phyloP scores from a whole-genome alignment of 2,329 filamentous ascomycete species.

The Fusarium concolor region DNA sequence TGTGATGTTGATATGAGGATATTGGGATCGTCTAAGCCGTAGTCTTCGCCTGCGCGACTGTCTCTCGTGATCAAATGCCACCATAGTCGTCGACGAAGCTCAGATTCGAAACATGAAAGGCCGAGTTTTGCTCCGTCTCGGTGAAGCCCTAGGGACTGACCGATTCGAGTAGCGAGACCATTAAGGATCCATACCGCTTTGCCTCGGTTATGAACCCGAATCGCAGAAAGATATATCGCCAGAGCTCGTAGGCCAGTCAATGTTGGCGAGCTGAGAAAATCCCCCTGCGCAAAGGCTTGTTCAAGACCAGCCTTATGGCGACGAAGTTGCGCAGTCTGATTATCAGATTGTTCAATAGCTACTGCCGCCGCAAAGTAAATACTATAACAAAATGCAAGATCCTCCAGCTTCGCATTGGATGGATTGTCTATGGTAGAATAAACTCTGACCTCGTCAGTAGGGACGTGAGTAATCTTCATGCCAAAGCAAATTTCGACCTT shows the following conservation, averaged over 20 bases:
- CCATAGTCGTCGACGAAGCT: slow-evolving; percentile 12
- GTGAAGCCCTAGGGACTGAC: slow-evolving; percentile 1
- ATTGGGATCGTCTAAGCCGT: neutral
- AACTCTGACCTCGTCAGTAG: slow-evolving; percentile 2
- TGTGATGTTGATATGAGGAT: neutral
- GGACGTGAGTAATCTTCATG: neutral
- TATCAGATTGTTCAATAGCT: neutral
- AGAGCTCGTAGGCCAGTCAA: slow-evolving; percentile 3
- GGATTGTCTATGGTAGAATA: slow-evolving; percentile 2
- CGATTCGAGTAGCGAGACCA: neutral
- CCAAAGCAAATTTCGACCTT: neutral
- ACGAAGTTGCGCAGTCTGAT: neutral
- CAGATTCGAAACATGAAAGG: neutral
- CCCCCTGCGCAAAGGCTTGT: neutral
- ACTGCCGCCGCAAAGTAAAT: slow-evolving; percentile 4
- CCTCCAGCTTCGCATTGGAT: neutral
- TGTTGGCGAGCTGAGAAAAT: neutral
- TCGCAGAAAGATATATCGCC: slow-evolving; percentile 10
- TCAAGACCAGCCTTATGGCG: slow-evolving; percentile 1
- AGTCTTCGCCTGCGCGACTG: slow-evolving; percentile 6
- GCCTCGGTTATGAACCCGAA: slow-evolving; percentile 3
- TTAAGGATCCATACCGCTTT: slow-evolving; percentile 9
- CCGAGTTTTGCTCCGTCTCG: neutral
- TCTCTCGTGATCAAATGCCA: slow-evolving; percentile 17
- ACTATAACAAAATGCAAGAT: slow-evolving; percentile 8